phyloP scores from a whole-genome alignment of 495 filamentous ascomycete species.

The Talaromyces proteolyticus region DNA sequence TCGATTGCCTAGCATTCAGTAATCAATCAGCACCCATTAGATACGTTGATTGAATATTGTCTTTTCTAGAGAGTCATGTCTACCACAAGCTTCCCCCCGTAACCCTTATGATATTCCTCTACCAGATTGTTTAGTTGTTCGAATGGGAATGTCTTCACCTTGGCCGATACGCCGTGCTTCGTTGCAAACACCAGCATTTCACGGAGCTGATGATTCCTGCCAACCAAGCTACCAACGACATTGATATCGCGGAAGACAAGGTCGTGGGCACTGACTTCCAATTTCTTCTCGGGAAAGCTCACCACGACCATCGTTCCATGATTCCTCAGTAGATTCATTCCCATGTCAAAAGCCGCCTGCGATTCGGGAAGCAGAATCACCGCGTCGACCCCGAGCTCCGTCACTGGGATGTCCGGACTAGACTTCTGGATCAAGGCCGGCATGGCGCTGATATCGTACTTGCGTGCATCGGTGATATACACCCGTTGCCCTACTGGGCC shows the following conservation, averaged over 20 bases:
- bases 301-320: conserved; percentile 12
- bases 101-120: background rate
- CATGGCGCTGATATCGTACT: conserved; percentile 5
- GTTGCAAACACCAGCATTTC: conserved; percentile 1
- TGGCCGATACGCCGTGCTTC: background rate
- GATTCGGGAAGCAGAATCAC: conserved; percentile 9
- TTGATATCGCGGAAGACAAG: conserved; percentile 10
- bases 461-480: background rate
- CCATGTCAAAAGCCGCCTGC: conserved; percentile 8
- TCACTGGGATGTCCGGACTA: background rate
- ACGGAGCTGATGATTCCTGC: background rate
- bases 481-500: background rate
- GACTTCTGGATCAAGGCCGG: background rate
- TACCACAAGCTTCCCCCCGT: background rate
- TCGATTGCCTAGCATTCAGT: too few species aligned
- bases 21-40: too few species aligned
- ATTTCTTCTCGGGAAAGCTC: conserved; percentile 8
- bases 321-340: conserved; percentile 7
- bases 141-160: background rate
- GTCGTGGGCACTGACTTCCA: conserved; percentile 7
- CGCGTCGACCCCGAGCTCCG: conserved; percentile 7
- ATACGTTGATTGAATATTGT: too few species aligned
- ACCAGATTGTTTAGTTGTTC: background rate
- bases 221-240: conserved; percentile 9
- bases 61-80: background rate